Evolutionary conservation across 73 alveolate genomes (phyloP).

Genomic region (Blepharisma stoltei): DNA sequence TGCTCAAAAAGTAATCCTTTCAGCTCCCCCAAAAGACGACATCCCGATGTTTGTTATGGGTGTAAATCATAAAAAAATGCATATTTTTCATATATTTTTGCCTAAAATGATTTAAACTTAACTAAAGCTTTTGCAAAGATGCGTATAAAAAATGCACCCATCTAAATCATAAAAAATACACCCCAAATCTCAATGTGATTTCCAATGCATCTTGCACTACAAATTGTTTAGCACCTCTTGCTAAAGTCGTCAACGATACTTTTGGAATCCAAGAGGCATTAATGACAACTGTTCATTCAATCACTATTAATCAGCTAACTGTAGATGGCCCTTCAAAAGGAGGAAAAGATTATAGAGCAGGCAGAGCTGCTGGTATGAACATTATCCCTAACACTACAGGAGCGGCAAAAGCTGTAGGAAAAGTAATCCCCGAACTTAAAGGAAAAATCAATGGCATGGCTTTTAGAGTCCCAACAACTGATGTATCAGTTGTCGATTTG

Average conservation of each 20-base stretch:
- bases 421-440: slow-evolving; percentile 79
- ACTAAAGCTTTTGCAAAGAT: too few relatives aligned
- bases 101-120: too few relatives aligned
- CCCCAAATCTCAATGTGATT: slow-evolving; percentile 65
- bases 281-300: slow-evolving; percentile 98
- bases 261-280: slow-evolving; percentile 94
- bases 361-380: slow-evolving; percentile 89
- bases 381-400: slow-evolving; percentile 94
- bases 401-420: slow-evolving; percentile 96
- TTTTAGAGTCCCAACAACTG: slow-evolving; percentile 92
- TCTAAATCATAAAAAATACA: slow-evolving; percentile 57
- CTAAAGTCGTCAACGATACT: slow-evolving; percentile 89
- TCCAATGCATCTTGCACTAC: slow-evolving; percentile 99
- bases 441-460: slow-evolving; percentile 97
- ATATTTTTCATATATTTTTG: too few relatives aligned
- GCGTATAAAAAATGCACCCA: too few relatives aligned
- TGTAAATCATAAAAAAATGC: slow-evolving; percentile 66
- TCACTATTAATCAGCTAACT: slow-evolving; percentile 89
- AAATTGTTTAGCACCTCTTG: slow-evolving; percentile 78
- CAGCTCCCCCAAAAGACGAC: slow-evolving; percentile 92
- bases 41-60: slow-evolving; percentile 94
- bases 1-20: slow-evolving; percentile 68
- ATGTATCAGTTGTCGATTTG: slow-evolving; percentile 91
- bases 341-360: slow-evolving; percentile 97
- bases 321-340: slow-evolving; percentile 99